Evolutionary conservation across 192 early-diverging fungal species (phyloP).

Genomic region (Coemansia sp.): DNA sequence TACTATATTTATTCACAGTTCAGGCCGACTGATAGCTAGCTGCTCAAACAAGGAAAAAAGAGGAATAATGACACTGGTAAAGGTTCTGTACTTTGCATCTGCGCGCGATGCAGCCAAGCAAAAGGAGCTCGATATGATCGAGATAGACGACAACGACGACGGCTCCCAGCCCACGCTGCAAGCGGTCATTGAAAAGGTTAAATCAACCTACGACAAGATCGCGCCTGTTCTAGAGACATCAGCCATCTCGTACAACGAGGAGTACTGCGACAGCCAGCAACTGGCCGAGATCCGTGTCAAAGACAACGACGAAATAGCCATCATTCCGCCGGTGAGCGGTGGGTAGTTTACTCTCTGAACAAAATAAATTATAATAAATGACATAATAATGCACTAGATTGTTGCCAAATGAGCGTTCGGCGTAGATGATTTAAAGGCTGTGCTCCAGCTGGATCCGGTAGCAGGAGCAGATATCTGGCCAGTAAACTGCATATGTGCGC

Average conservation of each 20-base stretch:
- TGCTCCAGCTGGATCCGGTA: not conserved
- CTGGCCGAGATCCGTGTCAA: not conserved
- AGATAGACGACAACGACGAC: slow-evolving; percentile 6
- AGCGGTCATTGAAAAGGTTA: slow-evolving; percentile 13
- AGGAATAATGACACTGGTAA: slow-evolving; percentile 15
- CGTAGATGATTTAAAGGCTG: not conserved
- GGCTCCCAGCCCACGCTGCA: not conserved
- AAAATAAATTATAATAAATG: too few relatives aligned
- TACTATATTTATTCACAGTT: too few relatives aligned
- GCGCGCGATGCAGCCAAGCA: slow-evolving; percentile 36
- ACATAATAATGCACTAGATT: not conserved
- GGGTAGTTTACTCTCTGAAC: slow-evolving; percentile 30
- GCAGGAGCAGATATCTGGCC: not conserved
- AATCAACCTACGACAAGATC: slow-evolving; percentile 7
- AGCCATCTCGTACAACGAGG: slow-evolving; percentile 35
- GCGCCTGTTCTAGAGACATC: slow-evolving; percentile 15
- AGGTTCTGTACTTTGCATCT: slow-evolving; percentile 45
- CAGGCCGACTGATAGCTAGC: too few relatives aligned
- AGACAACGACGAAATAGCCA: slow-evolving; percentile 31
- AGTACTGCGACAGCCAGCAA: slow-evolving; percentile 17
- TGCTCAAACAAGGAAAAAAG: too few relatives aligned
- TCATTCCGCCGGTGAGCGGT: slow-evolving; percentile 51
- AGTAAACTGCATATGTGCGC: not conserved
- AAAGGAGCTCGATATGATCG: slow-evolving; percentile 5
- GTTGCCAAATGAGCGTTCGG: not conserved